Conservation (phyloP, 768 basidiomycete species). For the Termitomyces sp. region DNA sequence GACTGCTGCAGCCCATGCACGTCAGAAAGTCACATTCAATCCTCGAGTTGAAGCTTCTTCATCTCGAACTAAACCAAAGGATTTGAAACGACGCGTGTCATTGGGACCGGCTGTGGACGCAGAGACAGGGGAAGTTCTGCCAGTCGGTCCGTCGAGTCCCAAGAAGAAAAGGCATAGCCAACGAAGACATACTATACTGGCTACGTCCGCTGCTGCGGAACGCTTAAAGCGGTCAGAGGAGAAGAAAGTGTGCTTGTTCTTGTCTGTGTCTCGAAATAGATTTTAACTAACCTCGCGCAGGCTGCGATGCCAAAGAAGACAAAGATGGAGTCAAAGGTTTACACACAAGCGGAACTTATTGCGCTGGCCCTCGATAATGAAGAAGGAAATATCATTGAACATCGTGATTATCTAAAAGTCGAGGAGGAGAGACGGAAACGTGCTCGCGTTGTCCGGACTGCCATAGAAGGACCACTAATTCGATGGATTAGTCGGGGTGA, state of each 20-base stretch:
- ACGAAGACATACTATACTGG: constrained; percentile 64
- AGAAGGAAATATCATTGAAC: constrained; percentile 76
- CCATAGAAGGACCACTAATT: constrained; percentile 59
- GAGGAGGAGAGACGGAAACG: constrained; percentile 82
- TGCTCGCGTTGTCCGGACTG: constrained; percentile 54
- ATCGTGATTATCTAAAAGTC: constrained; percentile 68
- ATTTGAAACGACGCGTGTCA: constrained; percentile 44
- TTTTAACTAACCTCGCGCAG: constrained; percentile 21
- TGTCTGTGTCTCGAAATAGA: background rate
- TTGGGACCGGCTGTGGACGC: constrained; percentile 50
- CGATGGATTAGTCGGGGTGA: constrained; percentile 69
- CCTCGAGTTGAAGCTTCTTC: constrained; percentile 36
- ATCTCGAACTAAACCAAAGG: constrained; percentile 19
- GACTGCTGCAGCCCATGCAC: constrained; percentile 61
- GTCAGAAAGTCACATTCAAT: constrained; percentile 63
- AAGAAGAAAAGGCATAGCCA: constrained; percentile 50
- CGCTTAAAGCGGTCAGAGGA: constrained; percentile 60
- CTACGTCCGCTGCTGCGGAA: constrained; percentile 59
- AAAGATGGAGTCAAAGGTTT: constrained; percentile 43
- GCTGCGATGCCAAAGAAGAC: constrained; percentile 58
- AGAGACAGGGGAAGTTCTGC: constrained; percentile 55
- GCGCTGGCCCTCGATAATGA: constrained; percentile 80
- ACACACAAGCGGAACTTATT: constrained; percentile 82
- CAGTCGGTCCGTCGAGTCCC: constrained; percentile 16
- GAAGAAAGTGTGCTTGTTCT: constrained; percentile 40